Conservation (phyloP, 1,284 basidiomycete species). For the Sporisorium graminicola region DNA sequence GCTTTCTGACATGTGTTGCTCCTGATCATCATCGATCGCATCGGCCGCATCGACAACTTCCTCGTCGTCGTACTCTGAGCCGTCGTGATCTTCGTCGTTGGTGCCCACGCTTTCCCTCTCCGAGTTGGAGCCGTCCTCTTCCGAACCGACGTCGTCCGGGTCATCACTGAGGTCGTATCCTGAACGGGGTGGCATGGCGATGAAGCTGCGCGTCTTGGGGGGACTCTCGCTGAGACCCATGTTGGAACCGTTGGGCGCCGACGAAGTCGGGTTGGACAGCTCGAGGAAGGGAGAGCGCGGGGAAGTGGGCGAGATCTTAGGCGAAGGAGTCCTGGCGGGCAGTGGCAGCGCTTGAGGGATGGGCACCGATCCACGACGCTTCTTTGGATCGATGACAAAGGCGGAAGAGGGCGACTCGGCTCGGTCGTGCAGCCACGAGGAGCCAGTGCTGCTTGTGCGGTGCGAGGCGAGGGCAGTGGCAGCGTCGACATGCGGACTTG, state of each 20-base stretch:
- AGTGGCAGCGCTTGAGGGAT: conserved; percentile 28
- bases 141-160: conserved; percentile 68
- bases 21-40: conserved; percentile 27
- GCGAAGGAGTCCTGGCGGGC: conserved; percentile 38
- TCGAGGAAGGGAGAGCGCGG: conserved; percentile 50
- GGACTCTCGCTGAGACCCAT: conserved; percentile 60
- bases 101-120: conserved; percentile 61
- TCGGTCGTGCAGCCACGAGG: conserved; percentile 40
- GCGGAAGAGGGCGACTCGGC: conserved; percentile 35
- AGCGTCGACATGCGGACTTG: conserved; percentile 35
- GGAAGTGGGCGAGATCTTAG: conserved; percentile 43
- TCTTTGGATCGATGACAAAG: conserved; percentile 27
- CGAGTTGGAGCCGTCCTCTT: conserved; percentile 64
- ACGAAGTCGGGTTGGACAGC: conserved; percentile 18
- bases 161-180: conserved; percentile 69
- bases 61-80: conserved; percentile 54
- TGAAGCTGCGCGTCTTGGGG: conserved; percentile 68
- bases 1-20: conserved; percentile 3
- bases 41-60: conserved; percentile 25
- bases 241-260: conserved; percentile 17
- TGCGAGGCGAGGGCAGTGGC: conserved; percentile 35
- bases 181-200: conserved; percentile 68
- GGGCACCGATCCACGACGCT: conserved; percentile 31
- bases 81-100: conserved; percentile 55
- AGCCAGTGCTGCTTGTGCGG: conserved; percentile 26